Percentiles rank a stretch among this genome's conserved stretches.
Evolutionary conservation across 805 yeast species (phyloP).

Genomic region (Suhomyces vadensis): DNA sequence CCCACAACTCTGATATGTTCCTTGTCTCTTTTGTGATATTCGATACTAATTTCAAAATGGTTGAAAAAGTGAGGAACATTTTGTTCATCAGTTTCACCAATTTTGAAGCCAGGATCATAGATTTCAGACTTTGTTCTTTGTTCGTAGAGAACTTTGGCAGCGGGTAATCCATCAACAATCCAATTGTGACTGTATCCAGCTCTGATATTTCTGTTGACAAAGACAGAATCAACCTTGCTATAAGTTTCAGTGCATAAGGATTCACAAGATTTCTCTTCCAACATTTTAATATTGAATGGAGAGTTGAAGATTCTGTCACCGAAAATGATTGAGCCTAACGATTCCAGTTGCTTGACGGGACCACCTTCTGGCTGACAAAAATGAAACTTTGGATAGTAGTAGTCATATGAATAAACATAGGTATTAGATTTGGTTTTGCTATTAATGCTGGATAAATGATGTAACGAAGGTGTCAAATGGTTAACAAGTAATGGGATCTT

Average conservation of each 20-base stretch:
- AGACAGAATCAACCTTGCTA: conserved; percentile 64
- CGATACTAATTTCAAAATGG: conserved; percentile 77
- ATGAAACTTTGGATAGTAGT: conserved; percentile 80
- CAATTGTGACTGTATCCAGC: conserved; percentile 89
- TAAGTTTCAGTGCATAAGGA: conserved; percentile 64
- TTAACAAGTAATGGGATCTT: conserved; percentile 78
- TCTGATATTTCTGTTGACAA: conserved; percentile 74
- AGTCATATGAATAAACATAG: conserved; percentile 72
- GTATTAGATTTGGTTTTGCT: conserved; percentile 45
- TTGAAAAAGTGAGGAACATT: conserved; percentile 66
- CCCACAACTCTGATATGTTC: conserved; percentile 87
- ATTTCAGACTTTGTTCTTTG: conserved; percentile 58
- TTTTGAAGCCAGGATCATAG: conserved; percentile 78
- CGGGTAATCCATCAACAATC: conserved; percentile 94
- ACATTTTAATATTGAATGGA: conserved; percentile 81
- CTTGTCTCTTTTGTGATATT: conserved; percentile 74
- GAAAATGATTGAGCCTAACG: conserved; percentile 87
- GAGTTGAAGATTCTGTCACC: conserved; percentile 96
- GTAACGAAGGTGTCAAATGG: conserved; percentile 80
- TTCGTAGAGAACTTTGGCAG: conserved; percentile 65
- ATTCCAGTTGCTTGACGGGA: conserved; percentile 73
- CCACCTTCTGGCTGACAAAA: conserved; percentile 79
- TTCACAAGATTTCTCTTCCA: conserved; percentile 67
- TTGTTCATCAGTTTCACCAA: conserved; percentile 66
- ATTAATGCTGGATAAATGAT: conserved; percentile 27